Conservation (phyloP, 2,329 filamentous ascomycete species). For the Ceratocystis colombiana region DNA sequence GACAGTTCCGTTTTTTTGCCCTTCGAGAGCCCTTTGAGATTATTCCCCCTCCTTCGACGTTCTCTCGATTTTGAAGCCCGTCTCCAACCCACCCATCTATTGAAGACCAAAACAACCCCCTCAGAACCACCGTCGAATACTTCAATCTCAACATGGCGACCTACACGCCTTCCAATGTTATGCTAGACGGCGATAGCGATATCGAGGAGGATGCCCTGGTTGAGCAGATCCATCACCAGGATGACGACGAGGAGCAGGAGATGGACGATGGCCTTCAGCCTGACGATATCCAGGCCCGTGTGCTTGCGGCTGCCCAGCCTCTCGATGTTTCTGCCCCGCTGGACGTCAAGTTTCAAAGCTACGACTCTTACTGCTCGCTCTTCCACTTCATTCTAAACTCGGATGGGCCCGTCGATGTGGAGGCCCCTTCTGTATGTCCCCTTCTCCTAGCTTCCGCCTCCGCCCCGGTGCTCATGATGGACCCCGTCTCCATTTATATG, state of each 20-base stretch:
- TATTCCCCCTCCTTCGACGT: conserved; percentile 14
- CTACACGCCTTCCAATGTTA: conserved; percentile 21
- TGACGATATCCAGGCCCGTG: conserved; percentile 87
- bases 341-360: conserved; percentile 96
- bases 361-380: conserved; percentile 98
- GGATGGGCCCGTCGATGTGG: conserved; percentile 93
- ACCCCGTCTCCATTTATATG: too few species aligned
- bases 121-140: conserved; percentile 10
- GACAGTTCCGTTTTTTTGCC: conserved; percentile 23
- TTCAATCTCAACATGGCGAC: conserved; percentile 23
- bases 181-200: conserved; percentile 64
- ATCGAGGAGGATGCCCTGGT: conserved; percentile 92
- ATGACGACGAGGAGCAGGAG: conserved; percentile 59
- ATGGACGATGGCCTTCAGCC: conserved; percentile 53
- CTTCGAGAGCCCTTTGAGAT: conserved; percentile 10
- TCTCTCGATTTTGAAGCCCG: conserved; percentile 10
- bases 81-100: conserved; percentile 14
- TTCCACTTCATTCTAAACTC: conserved; percentile 99
- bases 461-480: too few species aligned
- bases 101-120: conserved; percentile 3
- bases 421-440: conserved; percentile 78
- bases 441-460: background rate
- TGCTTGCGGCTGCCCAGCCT: conserved; percentile 84
- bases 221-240: conserved; percentile 90
- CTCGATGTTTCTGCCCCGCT: conserved; percentile 92